Conservation (phyloP, 2,329 filamentous ascomycete genomes). For the Blumeria hordei region DNA sequence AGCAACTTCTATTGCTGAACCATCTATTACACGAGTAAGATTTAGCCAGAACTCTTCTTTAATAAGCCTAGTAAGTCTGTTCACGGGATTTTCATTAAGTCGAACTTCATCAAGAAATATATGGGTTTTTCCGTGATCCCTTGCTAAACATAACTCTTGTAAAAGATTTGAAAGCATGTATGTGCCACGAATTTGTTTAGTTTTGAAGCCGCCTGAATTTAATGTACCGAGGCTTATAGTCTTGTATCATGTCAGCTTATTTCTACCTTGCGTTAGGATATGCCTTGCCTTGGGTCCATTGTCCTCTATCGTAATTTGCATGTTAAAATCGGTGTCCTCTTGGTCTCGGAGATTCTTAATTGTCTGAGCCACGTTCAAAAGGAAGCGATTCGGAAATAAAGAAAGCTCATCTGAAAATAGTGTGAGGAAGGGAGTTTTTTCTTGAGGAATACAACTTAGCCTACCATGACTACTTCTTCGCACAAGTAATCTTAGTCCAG, state of each 20-base stretch:
- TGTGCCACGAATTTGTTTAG: slow-evolving; percentile 77
- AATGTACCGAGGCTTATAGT: slow-evolving; percentile 48
- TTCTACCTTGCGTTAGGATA: no score
- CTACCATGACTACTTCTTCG: slow-evolving; percentile 15
- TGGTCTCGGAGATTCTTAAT: slow-evolving; percentile 55
- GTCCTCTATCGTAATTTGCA: slow-evolving; percentile 96
- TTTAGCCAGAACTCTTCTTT: slow-evolving; percentile 82
- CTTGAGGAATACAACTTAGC: neutral
- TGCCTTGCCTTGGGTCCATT: slow-evolving; percentile 58
- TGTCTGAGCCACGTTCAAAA: slow-evolving; percentile 69
- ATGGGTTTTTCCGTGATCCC: slow-evolving; percentile 71
- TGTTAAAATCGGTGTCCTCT: slow-evolving; percentile 84
- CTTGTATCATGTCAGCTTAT: neutral
- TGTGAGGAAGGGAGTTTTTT: slow-evolving; percentile 3
- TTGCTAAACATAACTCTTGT: slow-evolving; percentile 79
- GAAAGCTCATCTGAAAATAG: slow-evolving; percentile 41
- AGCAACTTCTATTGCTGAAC: slow-evolving; percentile 62
- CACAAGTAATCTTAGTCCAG: slow-evolving; percentile 9
- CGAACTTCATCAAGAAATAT: slow-evolving; percentile 80
- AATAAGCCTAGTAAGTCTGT: slow-evolving; percentile 66
- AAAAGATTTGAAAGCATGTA: slow-evolving; percentile 95
- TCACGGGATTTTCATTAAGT: slow-evolving; percentile 85
- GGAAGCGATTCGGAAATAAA: slow-evolving; percentile 48
- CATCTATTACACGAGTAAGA: slow-evolving; percentile 73
- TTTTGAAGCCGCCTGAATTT: slow-evolving; percentile 63